Conservation (phyloP, 148 eudicot genomes). For the Spergularia marina region DNA sequence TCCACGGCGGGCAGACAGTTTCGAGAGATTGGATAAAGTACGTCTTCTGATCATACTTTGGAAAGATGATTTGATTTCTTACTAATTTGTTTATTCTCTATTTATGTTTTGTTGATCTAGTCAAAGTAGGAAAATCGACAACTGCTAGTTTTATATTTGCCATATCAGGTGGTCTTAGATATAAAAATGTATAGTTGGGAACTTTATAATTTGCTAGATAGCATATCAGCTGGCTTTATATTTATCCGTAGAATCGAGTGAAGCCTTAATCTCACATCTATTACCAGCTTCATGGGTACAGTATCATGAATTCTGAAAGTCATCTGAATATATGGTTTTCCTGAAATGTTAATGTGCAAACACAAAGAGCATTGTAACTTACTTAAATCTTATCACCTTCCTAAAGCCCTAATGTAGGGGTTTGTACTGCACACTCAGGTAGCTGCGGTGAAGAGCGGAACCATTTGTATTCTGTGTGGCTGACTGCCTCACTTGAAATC, state of each 20-base stretch:
- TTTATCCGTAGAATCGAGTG: too few relatives aligned
- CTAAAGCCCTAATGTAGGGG: too few relatives aligned
- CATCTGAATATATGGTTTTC: background rate
- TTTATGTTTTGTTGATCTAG: background rate
- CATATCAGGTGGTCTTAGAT: background rate
- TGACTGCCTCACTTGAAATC: too few relatives aligned
- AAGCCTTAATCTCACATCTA: background rate
- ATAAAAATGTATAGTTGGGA: background rate
- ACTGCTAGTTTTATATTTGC: background rate
- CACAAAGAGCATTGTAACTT: too few relatives aligned
- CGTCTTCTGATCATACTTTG: slow-evolving; percentile 18
- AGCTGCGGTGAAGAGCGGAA: too few relatives aligned
- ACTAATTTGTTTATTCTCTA: background rate
- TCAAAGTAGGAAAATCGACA: background rate
- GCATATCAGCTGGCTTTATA: background rate
- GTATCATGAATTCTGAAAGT: background rate
- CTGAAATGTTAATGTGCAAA: too few relatives aligned
- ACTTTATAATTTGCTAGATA: background rate
- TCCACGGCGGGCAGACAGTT: slow-evolving; percentile 62
- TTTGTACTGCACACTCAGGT: too few relatives aligned
- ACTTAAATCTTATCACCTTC: too few relatives aligned
- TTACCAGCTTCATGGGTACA: background rate
- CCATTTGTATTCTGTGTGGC: too few relatives aligned
- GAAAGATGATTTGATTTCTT: background rate
- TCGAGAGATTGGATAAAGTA: slow-evolving; percentile 74